phyloP scores from a whole-genome alignment of 345 rosid genomes.

The Hirschfeldia incana region DNA sequence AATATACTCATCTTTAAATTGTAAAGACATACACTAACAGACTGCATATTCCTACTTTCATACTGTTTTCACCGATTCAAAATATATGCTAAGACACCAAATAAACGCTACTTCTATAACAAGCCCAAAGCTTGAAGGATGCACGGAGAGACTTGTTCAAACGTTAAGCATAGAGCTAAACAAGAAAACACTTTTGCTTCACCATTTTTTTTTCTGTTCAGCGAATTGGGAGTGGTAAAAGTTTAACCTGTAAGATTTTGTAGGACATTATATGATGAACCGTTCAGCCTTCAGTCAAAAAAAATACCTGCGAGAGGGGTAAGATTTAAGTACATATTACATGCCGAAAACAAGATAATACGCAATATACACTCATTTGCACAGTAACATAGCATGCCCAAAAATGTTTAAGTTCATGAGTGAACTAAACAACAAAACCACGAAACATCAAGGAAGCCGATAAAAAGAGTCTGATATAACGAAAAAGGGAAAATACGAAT shows the following conservation, averaged over 20 bases:
- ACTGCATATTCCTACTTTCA: not conserved
- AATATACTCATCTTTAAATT: conserved; percentile 1
- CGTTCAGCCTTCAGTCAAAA: conserved; percentile 23
- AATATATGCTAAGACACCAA: not conserved
- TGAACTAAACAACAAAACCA: not conserved
- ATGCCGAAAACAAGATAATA: not conserved
- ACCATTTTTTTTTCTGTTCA: not conserved
- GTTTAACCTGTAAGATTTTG: not conserved
- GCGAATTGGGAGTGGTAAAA: not conserved
- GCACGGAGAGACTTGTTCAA: not conserved
- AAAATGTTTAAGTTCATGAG: not conserved
- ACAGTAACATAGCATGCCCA: not conserved
- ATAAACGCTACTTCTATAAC: not conserved
- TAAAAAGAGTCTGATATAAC: not conserved
- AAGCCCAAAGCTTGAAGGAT: not conserved
- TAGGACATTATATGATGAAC: not conserved
- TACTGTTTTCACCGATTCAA: not conserved
- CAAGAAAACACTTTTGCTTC: conserved; percentile 1
- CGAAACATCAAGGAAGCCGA: not conserved
- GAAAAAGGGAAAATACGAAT: conserved; percentile 8
- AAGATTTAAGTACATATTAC: not conserved
- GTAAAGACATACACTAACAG: not conserved
- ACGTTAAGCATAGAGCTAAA: not conserved
- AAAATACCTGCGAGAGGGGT: conserved; percentile 32
- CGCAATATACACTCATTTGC: not conserved